Conservation (phyloP, 164 flowering plant genomes). For the Vitis labrusca region DNA sequence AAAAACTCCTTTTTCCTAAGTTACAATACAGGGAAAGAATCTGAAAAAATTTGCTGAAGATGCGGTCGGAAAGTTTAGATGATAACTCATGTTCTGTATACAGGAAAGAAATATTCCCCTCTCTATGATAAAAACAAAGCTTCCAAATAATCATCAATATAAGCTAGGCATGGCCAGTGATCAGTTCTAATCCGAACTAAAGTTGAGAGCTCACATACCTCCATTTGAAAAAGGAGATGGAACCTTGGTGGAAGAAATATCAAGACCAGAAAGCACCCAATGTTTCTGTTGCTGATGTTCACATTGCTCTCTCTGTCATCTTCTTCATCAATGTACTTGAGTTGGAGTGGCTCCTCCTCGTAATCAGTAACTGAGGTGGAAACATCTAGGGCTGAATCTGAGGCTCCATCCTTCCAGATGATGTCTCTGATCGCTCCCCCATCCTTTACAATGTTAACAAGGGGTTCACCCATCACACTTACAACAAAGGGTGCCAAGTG, state of each 20-base stretch:
- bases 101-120: not conserved
- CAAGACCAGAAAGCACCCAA: conserved; percentile 68
- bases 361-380: conserved; percentile 19
- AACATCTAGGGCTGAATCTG: conserved; percentile 30
- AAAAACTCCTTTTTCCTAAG: not conserved
- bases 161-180: conserved; percentile 98
- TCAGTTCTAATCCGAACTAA: conserved; percentile 91
- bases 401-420: conserved; percentile 52
- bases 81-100: not conserved
- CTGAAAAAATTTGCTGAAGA: not conserved
- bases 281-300: conserved; percentile 39
- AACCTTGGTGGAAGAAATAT: conserved; percentile 93
- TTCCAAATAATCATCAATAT: conserved; percentile 93
- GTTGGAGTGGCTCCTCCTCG: conserved; percentile 51
- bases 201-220: conserved; percentile 71
- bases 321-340: conserved; percentile 57
- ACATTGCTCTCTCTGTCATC: conserved; percentile 35
- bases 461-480: conserved; percentile 70
- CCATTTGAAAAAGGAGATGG: conserved; percentile 93
- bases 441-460: conserved; percentile 50
- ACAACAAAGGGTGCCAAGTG: conserved; percentile 77
- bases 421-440: conserved; percentile 53
- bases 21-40: conserved; percentile 7
- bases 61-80: not conserved
- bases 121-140: conserved; percentile 60